Percentiles rank a stretch among this genome's conserved stretches.
phyloP scores from a whole-genome alignment of 208 protist genomes.

The Strigomonas culicis region DNA sequence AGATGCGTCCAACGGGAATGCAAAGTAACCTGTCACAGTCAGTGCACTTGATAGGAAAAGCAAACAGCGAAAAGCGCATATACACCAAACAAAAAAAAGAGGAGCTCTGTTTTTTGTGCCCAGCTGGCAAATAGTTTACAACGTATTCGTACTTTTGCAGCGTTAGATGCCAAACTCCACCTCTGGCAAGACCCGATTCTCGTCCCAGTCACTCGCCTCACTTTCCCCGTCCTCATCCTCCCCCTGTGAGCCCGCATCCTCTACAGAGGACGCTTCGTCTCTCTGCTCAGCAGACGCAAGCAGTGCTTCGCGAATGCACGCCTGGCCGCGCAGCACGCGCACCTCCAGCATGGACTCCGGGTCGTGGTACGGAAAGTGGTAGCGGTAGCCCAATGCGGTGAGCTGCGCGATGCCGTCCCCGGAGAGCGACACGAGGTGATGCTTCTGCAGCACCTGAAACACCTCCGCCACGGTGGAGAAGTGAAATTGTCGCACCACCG shows the following conservation, averaged over 20 bases:
- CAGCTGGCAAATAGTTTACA: too few relatives aligned
- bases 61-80: not conserved
- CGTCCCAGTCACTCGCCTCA: constrained; percentile 17
- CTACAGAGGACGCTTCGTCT: constrained; percentile 11
- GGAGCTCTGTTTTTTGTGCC: too few relatives aligned
- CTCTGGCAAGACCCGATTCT: constrained; percentile 33
- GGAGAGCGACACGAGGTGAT: constrained; percentile 36
- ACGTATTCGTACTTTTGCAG: not conserved
- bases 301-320: not conserved
- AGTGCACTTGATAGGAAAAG: not conserved
- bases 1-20: too few relatives aligned
- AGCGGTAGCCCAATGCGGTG: constrained; percentile 69
- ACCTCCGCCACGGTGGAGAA: constrained; percentile 45
- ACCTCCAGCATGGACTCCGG: constrained; percentile 57
- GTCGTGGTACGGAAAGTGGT: constrained; percentile 80
- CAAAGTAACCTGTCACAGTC: too few relatives aligned
- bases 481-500: constrained; percentile 20
- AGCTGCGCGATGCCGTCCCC: constrained; percentile 37
- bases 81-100: not conserved
- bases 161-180: constrained; percentile 47
- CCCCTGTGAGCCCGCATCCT: not conserved
- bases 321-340: constrained; percentile 17
- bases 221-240: constrained; percentile 16
- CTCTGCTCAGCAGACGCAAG: constrained; percentile 12
- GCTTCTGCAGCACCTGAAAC: constrained; percentile 32